phyloP scores from a whole-genome alignment of 2,329 filamentous ascomycete species.

The Neonectria sp. region DNA sequence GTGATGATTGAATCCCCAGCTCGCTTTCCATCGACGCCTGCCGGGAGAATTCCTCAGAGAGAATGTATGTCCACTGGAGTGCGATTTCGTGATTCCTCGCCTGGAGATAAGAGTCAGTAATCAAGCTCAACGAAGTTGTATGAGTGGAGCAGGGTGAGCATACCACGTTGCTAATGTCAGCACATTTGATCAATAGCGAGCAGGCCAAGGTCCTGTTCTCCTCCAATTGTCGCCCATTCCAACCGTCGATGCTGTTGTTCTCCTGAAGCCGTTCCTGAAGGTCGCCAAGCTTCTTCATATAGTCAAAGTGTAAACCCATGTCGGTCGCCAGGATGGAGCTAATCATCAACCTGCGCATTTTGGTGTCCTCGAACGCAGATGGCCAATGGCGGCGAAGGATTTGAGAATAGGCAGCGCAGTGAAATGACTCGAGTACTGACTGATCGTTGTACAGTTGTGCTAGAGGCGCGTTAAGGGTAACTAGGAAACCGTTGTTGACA shows the following conservation, averaged over 20 bases:
- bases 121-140: not conserved
- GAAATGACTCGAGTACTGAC: constrained; percentile 96
- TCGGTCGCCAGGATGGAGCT: constrained; percentile 98
- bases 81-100: constrained; percentile 88
- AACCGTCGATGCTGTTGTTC: constrained; percentile 77
- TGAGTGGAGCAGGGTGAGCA: constrained; percentile 55
- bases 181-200: constrained; percentile 95
- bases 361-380: constrained; percentile 80
- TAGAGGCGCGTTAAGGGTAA: constrained; percentile 91
- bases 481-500: constrained; percentile 97
- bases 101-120: constrained; percentile 61
- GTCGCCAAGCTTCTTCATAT: constrained; percentile 90
- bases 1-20: constrained; percentile 87
- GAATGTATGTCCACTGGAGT: constrained; percentile 89
- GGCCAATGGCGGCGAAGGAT: constrained; percentile 96
- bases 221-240: constrained; percentile 82
- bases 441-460: constrained; percentile 98
- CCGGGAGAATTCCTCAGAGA: constrained; percentile 96
- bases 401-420: constrained; percentile 97
- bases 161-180: constrained; percentile 98
- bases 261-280: constrained; percentile 83
- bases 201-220: constrained; percentile 87
- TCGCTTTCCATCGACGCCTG: constrained; percentile 94
- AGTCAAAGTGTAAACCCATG: constrained; percentile 97
- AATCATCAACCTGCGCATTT: constrained; percentile 92